phyloP scores from a whole-genome alignment of 768 basidiomycete species.

The Thelephora ganbajun region DNA sequence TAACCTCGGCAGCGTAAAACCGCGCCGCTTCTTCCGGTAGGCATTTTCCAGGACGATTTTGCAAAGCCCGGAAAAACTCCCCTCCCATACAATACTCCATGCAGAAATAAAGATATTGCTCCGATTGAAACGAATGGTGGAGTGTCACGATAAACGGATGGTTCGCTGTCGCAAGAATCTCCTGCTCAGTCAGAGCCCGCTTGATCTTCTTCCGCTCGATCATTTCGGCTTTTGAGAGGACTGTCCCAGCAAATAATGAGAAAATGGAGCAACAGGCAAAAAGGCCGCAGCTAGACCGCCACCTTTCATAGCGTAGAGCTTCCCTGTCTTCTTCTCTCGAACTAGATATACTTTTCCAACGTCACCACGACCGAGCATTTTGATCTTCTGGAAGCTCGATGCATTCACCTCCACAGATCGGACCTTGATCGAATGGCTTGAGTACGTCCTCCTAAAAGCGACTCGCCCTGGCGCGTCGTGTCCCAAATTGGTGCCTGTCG shows the following conservation, averaged over 20 bases:
- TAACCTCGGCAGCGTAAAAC: constrained; percentile 98
- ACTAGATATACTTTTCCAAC: constrained; percentile 98
- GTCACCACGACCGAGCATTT: constrained; percentile 97
- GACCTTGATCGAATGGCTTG: constrained; percentile 94
- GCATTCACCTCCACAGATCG: constrained; percentile 88
- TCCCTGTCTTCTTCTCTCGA: constrained; percentile 92
- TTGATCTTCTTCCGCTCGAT: constrained; percentile 99
- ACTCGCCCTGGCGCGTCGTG: constrained; percentile 42
- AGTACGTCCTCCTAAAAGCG: constrained; percentile 89
- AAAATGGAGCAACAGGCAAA: constrained; percentile 8
- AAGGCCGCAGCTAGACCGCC: constrained; percentile 16
- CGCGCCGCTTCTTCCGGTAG: constrained; percentile 88
- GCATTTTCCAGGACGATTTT: constrained; percentile 93
- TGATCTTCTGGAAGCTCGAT: constrained; percentile 89
- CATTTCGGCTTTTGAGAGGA: constrained; percentile 98
- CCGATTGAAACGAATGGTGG: constrained; percentile 98
- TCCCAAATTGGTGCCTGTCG: constrained; percentile 25
- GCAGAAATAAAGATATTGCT: constrained; percentile 96
- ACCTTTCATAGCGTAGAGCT: constrained; percentile 99
- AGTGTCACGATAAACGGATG: constrained; percentile 99
- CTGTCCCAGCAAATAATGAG: constrained; percentile 26
- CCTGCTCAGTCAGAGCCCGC: constrained; percentile 94
- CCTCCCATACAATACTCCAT: constrained; percentile 99
- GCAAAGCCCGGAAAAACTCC: constrained; percentile 96
- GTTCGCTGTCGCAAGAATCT: constrained; percentile 95